Evolutionary conservation across 805 yeast species (phyloP).

Genomic region (Suhomyces prunicola): DNA sequence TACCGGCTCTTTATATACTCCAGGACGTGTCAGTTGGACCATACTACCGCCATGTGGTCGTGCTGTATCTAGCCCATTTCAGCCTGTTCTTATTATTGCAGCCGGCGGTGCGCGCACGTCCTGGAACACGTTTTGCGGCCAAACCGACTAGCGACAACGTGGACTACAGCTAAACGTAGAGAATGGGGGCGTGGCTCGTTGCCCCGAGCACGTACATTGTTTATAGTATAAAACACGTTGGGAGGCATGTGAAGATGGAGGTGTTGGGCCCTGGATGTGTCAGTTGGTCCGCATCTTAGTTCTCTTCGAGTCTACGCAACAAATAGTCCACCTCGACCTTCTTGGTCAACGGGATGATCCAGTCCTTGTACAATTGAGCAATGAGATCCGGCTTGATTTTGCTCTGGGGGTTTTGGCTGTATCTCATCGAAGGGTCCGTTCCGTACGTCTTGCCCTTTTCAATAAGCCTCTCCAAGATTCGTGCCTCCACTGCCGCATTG

Average conservation of each 20-base stretch:
- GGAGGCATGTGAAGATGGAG: not conserved
- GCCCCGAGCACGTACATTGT: not conserved
- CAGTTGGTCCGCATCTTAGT: not conserved
- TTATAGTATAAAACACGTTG: not conserved
- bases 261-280: not conserved
- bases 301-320: conserved; percentile 72
- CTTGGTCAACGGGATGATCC: conserved; percentile 90
- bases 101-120: conserved; percentile 1
- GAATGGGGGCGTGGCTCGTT: conserved; percentile 1
- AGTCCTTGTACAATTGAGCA: conserved; percentile 79
- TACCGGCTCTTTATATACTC: not conserved
- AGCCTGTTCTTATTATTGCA: not conserved
- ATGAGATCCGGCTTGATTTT: conserved; percentile 80
- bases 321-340: conserved; percentile 93
- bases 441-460: conserved; percentile 86
- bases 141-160: conserved; percentile 1
- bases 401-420: conserved; percentile 62
- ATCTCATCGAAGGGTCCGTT: conserved; percentile 76
- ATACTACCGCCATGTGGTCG: not conserved
- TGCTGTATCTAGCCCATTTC: not conserved
- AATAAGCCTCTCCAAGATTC: conserved; percentile 72
- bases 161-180: not conserved
- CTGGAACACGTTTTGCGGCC: conserved; percentile 4
- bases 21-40: not conserved
- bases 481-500: conserved; percentile 80